Base-by-base conservation (phyloP, 176 grass and related monocot species). In the Oryza officinalis region DNA sequence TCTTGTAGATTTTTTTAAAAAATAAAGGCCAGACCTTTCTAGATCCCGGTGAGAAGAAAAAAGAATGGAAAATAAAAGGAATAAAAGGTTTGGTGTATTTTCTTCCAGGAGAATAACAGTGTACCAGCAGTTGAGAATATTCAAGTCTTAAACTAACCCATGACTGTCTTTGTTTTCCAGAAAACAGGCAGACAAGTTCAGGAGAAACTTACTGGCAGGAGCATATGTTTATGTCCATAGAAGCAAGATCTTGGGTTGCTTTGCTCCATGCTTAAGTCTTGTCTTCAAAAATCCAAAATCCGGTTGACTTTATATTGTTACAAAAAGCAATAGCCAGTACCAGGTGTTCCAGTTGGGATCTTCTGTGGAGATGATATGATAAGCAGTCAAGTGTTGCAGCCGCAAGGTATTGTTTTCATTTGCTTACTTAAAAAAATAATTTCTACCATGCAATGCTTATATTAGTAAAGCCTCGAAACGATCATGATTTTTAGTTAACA, bases 141-240 rank as follows among this genome's bases (percentile, higher is more conserved):
- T 82, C 47, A 80, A 83, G 75, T 83, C 67, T 80, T 87, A 87
- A 87, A 80, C 63, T 64, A 90, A 83, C 40, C 69, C 30, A 13
- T 23, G 64, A 2, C 47, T 84, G 30, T 84, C 69, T 83, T 83
- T 87, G 69, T 74, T 90, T 86, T 84, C 89, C 80, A 76, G 84
- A 70, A 87, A 87, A 90, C 75, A 32, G 80, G 84, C 80, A 87
- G 84, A 87, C 84, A 90, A 65, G 80, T 87, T 90, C 80, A 90
- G 84, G 84, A 80, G 84, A 90, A 90, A 86, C 84, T 87, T 87
- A 64, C 80, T 83, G 43, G 18, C 31, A 28, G 37, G 69, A 83
- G 63, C 63, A 83, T 86, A 79, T 87, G 80, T 87, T 90, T 83
- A 90, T 83, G 89, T 63, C 25, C 31, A 64, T 63, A 87, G 84